These are phyloP conservation scores for Leucaena leucocephala DNA, from an alignment of 306 rosid species.

Conservation along the genomic window DNA sequence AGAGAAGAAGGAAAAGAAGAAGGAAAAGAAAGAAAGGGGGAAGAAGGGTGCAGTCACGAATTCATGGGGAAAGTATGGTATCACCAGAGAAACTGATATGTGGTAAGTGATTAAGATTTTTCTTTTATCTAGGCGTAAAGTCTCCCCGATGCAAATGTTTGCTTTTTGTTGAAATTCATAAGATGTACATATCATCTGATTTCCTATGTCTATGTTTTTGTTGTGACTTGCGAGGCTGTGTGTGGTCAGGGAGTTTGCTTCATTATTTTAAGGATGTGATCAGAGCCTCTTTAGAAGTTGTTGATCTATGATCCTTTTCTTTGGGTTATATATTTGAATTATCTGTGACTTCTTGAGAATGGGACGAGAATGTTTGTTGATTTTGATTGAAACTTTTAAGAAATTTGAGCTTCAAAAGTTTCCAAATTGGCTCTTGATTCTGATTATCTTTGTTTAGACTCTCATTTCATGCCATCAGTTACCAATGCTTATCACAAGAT, in stretches of 20 bases:
- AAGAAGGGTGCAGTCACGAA: constrained; percentile 86
- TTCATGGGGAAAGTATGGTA: constrained; percentile 87
- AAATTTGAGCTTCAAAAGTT: constrained; percentile 1
- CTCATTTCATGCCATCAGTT: constrained; percentile 13
- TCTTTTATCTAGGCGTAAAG: neutral
- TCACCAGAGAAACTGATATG: constrained; percentile 95
- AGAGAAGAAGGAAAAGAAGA: constrained; percentile 52
- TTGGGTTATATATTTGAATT: constrained; percentile 24
- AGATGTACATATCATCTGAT: neutral
- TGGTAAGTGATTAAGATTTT: constrained; percentile 55
- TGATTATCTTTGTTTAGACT: neutral
- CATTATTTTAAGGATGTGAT: constrained; percentile 19
- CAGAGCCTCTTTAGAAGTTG: neutral
- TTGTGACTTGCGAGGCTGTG: constrained; percentile 12
- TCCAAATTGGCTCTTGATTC: neutral
- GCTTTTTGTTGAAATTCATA: constrained; percentile 20
- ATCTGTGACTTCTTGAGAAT: neutral
- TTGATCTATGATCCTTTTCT: neutral
- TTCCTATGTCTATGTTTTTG: neutral
- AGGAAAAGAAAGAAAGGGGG: constrained; percentile 75
- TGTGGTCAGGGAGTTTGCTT: constrained; percentile 15
- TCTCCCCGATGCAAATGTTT: neutral
- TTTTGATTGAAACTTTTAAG: neutral
- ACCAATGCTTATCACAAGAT: constrained; percentile 11
- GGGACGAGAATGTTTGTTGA: neutral